Evolutionary conservation across 179 eudicot species (phyloP).

Genomic region (Beta lomatogona): DNA sequence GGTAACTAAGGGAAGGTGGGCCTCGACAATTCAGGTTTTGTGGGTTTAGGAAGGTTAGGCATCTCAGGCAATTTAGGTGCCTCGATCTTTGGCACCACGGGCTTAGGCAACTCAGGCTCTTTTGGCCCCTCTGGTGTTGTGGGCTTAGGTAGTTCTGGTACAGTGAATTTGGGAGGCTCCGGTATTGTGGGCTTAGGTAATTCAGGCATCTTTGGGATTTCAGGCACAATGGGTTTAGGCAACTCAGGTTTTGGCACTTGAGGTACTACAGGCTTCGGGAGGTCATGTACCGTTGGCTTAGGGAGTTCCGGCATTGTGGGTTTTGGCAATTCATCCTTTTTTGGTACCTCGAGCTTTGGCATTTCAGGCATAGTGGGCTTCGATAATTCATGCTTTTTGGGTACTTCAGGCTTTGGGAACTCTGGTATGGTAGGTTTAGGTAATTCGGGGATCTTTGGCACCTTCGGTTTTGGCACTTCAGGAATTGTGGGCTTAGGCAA

Average conservation of each 20-base stretch:
- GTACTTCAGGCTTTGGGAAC: conserved; percentile 20
- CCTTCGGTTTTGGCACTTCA: conserved; percentile 9
- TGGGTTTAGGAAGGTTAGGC: conserved; percentile 11
- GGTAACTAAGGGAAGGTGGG: not conserved
- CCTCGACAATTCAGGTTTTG: not conserved
- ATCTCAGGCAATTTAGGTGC: conserved; percentile 8
- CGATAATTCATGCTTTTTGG: conserved; percentile 22
- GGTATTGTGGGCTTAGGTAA: conserved; percentile 10
- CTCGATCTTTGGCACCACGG: conserved; percentile 13
- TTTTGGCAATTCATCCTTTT: conserved; percentile 12
- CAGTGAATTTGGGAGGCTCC: conserved; percentile 6
- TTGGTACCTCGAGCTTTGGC: conserved; percentile 21
- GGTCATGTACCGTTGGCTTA: not conserved
- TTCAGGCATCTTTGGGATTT: conserved; percentile 17
- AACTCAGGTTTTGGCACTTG: conserved; percentile 22
- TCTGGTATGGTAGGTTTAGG: conserved; percentile 10
- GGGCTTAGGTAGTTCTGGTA: conserved; percentile 18
- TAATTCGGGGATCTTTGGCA: conserved; percentile 14
- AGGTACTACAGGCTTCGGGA: conserved; percentile 18
- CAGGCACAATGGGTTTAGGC: conserved; percentile 9
- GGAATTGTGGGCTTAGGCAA: conserved; percentile 6
- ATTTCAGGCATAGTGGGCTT: conserved; percentile 1
- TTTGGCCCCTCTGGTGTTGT: not conserved
- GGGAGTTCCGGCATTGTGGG: conserved; percentile 13
- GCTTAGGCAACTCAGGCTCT: conserved; percentile 17